These are phyloP conservation scores for Eucalyptus paniculata DNA, from an alignment of 345 rosid species.

Conservation along the genomic window DNA sequence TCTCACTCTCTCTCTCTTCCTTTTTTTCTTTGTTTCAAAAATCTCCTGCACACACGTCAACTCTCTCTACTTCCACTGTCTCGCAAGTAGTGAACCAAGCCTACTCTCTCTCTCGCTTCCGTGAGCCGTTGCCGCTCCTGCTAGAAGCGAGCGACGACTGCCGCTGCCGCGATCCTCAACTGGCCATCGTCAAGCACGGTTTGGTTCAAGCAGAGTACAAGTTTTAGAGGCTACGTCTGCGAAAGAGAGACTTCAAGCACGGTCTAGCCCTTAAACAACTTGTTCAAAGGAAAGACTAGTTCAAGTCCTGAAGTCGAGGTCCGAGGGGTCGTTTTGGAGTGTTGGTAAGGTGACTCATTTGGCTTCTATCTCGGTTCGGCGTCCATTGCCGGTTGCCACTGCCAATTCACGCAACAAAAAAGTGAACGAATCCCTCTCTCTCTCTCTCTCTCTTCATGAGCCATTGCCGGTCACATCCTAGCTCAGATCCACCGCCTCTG, in stretches of 20 bases:
- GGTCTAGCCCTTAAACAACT: not conserved
- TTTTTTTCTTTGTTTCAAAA: no score
- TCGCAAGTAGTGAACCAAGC: not conserved
- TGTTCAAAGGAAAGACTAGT: not conserved
- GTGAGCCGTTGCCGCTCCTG: not conserved
- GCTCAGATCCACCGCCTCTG: not conserved
- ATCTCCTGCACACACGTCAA: not conserved
- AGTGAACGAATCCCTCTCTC: not conserved
- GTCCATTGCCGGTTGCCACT: not conserved
- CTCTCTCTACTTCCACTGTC: not conserved
- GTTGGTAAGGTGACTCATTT: not conserved
- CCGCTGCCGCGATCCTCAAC: not conserved
- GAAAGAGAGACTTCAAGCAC: not conserved
- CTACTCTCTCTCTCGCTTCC: not conserved
- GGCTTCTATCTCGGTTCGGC: not conserved
- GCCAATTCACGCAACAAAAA: not conserved
- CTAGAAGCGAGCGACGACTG: not conserved
- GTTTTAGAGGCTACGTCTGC: not conserved
- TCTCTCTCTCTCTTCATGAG: not conserved
- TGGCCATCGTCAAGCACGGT: not conserved
- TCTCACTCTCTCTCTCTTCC: no score
- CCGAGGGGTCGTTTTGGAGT: not conserved
- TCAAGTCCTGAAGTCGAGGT: not conserved
- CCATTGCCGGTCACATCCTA: fast-evolving
- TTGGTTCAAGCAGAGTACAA: not conserved